phyloP scores from a whole-genome alignment of 2,329 filamentous ascomycete genomes.

The Fusarium lyarnte region DNA sequence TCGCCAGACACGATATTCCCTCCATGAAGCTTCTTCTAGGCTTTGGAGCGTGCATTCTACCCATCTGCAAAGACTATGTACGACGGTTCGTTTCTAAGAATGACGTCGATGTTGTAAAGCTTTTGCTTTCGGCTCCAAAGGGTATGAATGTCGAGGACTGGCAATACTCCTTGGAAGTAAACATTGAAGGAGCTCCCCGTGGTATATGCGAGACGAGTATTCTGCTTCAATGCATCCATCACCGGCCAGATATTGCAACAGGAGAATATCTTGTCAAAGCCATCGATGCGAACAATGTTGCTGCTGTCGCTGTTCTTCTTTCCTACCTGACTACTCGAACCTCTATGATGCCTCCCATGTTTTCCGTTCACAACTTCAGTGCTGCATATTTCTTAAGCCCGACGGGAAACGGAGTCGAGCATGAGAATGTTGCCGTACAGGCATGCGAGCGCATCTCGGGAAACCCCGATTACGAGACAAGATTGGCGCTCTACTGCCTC shows the following conservation, averaged over 20 bases:
- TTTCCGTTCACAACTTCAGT: neutral
- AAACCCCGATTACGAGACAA: neutral
- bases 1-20: neutral
- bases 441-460: neutral
- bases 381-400: neutral
- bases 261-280: neutral
- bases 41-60: neutral
- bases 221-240: neutral
- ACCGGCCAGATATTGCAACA: neutral
- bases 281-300: neutral
- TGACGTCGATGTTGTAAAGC: neutral
- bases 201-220: neutral
- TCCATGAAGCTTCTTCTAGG: neutral
- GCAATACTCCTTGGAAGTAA: neutral
- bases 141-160: neutral
- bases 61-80: neutral
- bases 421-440: neutral
- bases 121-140: neutral
- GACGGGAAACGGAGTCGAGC: neutral
- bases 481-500: neutral
- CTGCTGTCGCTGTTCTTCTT: neutral
- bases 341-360: neutral
- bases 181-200: neutral
- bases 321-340: neutral
- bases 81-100: neutral